These are phyloP conservation scores for Alloascoidea africana DNA, from an alignment of 805 yeast species.

Conservation along the genomic window DNA sequence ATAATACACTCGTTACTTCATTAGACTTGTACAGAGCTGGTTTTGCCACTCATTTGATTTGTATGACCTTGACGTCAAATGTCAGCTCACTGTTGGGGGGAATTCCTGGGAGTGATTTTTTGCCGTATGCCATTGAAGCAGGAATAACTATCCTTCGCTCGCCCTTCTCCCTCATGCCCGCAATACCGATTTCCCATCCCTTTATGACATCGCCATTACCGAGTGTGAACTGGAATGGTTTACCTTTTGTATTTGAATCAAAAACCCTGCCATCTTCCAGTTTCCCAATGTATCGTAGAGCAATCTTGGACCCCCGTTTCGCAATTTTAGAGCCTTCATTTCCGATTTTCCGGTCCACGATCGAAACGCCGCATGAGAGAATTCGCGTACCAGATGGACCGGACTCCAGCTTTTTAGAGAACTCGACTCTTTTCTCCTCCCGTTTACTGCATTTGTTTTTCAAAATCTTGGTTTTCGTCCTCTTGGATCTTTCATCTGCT, in stretches of 20 bases:
- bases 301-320: conserved; percentile 80
- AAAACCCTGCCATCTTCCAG: conserved; percentile 91
- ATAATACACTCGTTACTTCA: too few species aligned
- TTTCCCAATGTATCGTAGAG: conserved; percentile 96
- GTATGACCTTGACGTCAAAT: conserved; percentile 87
- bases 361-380: conserved; percentile 81
- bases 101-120: conserved; percentile 86
- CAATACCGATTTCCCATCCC: conserved; percentile 98
- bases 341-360: conserved; percentile 88
- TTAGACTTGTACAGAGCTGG: neutral
- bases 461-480: conserved; percentile 8
- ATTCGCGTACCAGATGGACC: conserved; percentile 62
- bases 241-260: conserved; percentile 94
- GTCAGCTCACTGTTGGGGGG: conserved; percentile 96
- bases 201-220: conserved; percentile 98
- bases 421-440: conserved; percentile 70
- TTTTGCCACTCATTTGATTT: conserved; percentile 46
- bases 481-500: conserved; percentile 4
- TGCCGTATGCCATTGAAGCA: conserved; percentile 93
- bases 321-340: conserved; percentile 80
- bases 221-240: conserved; percentile 80
- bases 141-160: conserved; percentile 97
- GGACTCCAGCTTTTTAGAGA: conserved; percentile 83
- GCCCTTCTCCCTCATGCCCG: conserved; percentile 97
- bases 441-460: conserved; percentile 13